phyloP scores from a whole-genome alignment of 176 grass and related monocot genomes.

The Paspalum notatum region DNA sequence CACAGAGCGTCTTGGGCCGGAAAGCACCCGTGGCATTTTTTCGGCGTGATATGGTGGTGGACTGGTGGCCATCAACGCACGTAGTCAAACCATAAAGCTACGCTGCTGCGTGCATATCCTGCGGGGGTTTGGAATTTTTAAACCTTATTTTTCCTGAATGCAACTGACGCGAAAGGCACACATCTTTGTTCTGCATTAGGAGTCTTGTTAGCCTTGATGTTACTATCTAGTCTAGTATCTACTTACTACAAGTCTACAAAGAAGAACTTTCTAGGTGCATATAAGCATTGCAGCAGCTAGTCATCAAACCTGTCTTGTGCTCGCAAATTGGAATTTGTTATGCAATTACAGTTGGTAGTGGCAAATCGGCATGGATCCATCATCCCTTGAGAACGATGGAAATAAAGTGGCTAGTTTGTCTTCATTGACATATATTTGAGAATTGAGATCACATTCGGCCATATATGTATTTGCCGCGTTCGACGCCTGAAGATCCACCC shows the following conservation, averaged over 20 bases:
- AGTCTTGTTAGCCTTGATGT: neutral
- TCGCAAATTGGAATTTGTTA: neutral
- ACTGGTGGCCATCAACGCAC: neutral
- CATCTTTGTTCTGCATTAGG: neutral
- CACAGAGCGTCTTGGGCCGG: conserved; percentile 1
- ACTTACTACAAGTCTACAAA: neutral
- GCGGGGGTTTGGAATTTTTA: neutral
- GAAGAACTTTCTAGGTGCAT: neutral
- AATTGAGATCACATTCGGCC: neutral
- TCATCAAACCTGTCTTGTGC: neutral
- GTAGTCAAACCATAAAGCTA: neutral
- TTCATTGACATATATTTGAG: neutral
- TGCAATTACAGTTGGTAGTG: neutral
- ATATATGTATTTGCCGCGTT: neutral
- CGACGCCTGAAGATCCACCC: neutral
- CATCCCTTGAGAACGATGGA: neutral
- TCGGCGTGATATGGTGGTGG: neutral
- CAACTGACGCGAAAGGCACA: neutral
- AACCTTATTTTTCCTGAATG: neutral
- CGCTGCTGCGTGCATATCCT: neutral
- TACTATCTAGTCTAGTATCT: neutral
- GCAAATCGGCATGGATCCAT: conserved; percentile 15
- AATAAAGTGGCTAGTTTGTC: conserved; percentile 26
- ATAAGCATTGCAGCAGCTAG: neutral
- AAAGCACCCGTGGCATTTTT: neutral